Evolutionary conservation across 495 filamentous ascomycete species (phyloP).

Genomic region (Cercophora sp.): DNA sequence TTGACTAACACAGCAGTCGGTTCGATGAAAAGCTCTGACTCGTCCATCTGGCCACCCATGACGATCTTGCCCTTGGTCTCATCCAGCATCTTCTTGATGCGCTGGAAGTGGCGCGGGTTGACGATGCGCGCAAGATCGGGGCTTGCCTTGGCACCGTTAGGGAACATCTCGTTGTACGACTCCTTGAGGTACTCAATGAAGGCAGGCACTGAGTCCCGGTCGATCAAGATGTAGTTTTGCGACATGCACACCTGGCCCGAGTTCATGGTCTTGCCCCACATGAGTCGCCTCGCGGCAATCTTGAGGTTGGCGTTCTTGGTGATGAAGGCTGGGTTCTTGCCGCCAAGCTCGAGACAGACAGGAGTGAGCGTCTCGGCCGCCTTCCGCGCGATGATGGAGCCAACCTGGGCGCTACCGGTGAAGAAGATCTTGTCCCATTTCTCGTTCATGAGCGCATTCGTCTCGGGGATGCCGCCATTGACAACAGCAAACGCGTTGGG

Average conservation of each 20-base stretch:
- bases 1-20: constrained; percentile 79
- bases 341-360: constrained; percentile 83
- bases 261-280: constrained; percentile 85
- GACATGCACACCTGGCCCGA: constrained; percentile 85
- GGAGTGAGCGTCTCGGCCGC: constrained; percentile 90
- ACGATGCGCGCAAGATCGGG: constrained; percentile 75
- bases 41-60: constrained; percentile 77
- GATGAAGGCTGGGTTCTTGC: constrained; percentile 85
- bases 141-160: constrained; percentile 70
- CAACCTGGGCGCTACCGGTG: constrained; percentile 74
- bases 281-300: constrained; percentile 75
- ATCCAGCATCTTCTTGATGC: constrained; percentile 87
- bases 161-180: constrained; percentile 75
- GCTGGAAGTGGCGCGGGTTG: constrained; percentile 69
- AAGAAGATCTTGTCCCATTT: constrained; percentile 99
- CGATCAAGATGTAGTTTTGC: constrained; percentile 85
- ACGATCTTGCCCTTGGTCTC: constrained; percentile 77
- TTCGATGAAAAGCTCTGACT: constrained; percentile 73
- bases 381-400: constrained; percentile 83
- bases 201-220: constrained; percentile 62
- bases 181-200: constrained; percentile 74
- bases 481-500: constrained; percentile 70
- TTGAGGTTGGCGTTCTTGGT: constrained; percentile 74
- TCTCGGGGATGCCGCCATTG: constrained; percentile 77
- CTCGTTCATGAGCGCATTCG: constrained; percentile 73